Evolutionary conservation across 176 grass and related monocot genomes (phyloP).

Genomic region (Carex scoparia): DNA sequence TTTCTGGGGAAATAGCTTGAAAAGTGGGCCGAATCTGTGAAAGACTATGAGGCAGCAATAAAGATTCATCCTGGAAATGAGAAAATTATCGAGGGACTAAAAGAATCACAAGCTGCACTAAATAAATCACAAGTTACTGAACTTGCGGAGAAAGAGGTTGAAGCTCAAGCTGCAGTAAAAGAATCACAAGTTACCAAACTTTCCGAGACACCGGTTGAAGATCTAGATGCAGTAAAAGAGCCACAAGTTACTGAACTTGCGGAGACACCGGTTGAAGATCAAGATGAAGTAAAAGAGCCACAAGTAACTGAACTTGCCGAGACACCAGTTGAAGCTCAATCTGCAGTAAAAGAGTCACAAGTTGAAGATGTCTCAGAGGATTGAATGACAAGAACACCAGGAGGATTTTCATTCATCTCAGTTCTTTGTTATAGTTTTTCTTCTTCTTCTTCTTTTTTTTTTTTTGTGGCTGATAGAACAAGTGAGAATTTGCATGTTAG

Average conservation of each 20-base stretch:
- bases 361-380: background rate
- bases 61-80: constrained; percentile 47
- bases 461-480: too few relatives aligned
- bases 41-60: constrained; percentile 63
- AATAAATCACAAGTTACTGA: too few relatives aligned
- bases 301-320: constrained; percentile 1
- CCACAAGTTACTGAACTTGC: background rate
- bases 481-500: too few relatives aligned
- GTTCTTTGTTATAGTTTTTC: too few relatives aligned
- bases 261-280: background rate
- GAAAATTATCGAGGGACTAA: constrained; percentile 41
- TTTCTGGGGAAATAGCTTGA: constrained; percentile 64
- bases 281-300: constrained; percentile 45
- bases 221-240: too few relatives aligned
- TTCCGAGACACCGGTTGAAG: too few relatives aligned
- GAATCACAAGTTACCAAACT: too few relatives aligned
- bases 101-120: constrained; percentile 50
- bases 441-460: too few relatives aligned
- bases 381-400: background rate
- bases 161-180: too few relatives aligned
- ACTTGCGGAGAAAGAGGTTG: too few relatives aligned
- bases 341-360: too few relatives aligned
- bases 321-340: constrained; percentile 5
- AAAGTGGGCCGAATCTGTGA: constrained; percentile 61
- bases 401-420: too few relatives aligned